These are phyloP conservation scores for Rasamsonia emersonii DNA, from an alignment of 2,329 filamentous ascomycete species.

Conservation along the genomic window DNA sequence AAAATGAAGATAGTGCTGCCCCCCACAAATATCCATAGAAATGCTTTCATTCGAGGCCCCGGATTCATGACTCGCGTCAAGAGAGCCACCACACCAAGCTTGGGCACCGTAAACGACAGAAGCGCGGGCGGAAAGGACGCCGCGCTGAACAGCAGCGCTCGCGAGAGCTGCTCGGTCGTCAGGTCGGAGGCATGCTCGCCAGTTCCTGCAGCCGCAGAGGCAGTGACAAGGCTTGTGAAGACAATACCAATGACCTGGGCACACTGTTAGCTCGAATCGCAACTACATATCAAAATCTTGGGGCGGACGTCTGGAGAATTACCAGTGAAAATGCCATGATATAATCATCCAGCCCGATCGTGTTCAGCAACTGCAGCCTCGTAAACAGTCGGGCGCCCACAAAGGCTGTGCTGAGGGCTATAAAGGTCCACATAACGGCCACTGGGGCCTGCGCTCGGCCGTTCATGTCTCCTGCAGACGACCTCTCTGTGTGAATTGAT, in stretches of 20 bases:
- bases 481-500: not conserved
- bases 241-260: conserved; percentile 8
- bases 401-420: conserved; percentile 6
- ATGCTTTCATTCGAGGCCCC: conserved; percentile 9
- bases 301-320: too few relatives aligned
- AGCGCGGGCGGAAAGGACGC: conserved; percentile 22
- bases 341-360: conserved; percentile 8
- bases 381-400: conserved; percentile 7
- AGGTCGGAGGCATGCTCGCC: conserved; percentile 12
- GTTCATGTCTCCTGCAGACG: not conserved
- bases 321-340: conserved; percentile 7
- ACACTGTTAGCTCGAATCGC: too few relatives aligned
- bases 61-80: conserved; percentile 21
- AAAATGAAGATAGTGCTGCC: conserved; percentile 23
- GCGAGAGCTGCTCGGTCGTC: conserved; percentile 6
- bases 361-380: conserved; percentile 6
- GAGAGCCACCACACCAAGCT: conserved; percentile 20
- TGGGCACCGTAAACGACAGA: conserved; percentile 21
- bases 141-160: conserved; percentile 17
- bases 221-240: conserved; percentile 5
- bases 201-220: conserved; percentile 6
- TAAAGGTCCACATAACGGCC: conserved; percentile 8
- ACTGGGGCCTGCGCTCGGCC: conserved; percentile 3
- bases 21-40: conserved; percentile 21
- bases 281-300: too few relatives aligned